Evolutionary conservation across 2,329 filamentous ascomycete genomes (phyloP).

Genomic region (Tolypocladium cylindrosporum): DNA sequence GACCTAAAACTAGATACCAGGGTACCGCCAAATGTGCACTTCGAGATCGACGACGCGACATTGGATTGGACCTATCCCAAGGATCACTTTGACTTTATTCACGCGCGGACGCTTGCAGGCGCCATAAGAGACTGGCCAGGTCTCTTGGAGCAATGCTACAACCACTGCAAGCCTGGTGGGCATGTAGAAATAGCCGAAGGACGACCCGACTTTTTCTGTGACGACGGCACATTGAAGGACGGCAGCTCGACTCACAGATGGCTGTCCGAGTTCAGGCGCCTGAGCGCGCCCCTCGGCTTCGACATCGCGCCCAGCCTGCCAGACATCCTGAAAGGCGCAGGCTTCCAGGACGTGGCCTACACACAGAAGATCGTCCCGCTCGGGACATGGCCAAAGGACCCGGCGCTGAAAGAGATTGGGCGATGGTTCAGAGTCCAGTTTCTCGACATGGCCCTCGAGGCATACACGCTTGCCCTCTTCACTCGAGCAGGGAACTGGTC

Average conservation of each 20-base stretch:
- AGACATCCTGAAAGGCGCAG: conserved; percentile 10
- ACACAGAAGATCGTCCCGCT: conserved; percentile 22
- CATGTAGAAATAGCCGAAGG: conserved; percentile 9
- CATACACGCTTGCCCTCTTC: conserved; percentile 13
- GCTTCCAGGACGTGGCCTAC: conserved; percentile 18
- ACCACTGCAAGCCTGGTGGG: conserved; percentile 8
- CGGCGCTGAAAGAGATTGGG: conserved; percentile 23
- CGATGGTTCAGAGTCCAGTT: conserved; percentile 9
- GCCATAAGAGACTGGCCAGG: conserved; percentile 17
- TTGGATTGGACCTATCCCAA: conserved; percentile 12
- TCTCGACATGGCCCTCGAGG: conserved; percentile 10
- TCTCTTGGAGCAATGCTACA: conserved; percentile 10
- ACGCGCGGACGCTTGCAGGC: conserved; percentile 16
- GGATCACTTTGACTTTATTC: conserved; percentile 16
- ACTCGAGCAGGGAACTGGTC: conserved; percentile 12
- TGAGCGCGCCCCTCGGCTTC: conserved; percentile 10
- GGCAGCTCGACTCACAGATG: conserved; percentile 10
- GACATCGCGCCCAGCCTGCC: conserved; percentile 10
- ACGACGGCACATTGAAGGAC: conserved; percentile 11
- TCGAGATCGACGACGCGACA: conserved; percentile 15
- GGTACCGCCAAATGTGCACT: conserved; percentile 13
- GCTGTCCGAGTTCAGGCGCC: conserved; percentile 11
- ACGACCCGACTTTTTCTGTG: conserved; percentile 12
- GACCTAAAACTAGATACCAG: background rate
- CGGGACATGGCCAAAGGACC: conserved; percentile 30